These are phyloP conservation scores for Podaxis rugospora DNA, from an alignment of 768 basidiomycete species.

Conservation along the genomic window DNA sequence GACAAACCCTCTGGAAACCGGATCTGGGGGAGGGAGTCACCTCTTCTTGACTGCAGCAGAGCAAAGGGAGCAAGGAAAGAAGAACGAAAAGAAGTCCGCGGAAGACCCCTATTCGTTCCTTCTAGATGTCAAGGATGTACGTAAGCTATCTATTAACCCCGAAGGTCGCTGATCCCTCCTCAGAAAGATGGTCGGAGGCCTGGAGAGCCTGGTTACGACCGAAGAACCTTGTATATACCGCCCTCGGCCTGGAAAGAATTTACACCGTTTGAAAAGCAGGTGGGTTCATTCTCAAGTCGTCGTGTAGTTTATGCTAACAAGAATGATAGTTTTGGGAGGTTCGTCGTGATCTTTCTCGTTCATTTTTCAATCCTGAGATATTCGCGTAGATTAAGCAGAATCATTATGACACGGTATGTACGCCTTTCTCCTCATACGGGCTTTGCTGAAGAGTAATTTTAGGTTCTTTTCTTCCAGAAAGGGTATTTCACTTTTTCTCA, in stretches of 20 bases:
- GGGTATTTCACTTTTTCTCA: constrained; percentile 46
- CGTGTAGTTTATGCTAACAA: not conserved
- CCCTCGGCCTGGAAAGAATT: constrained; percentile 72
- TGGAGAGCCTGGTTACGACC: constrained; percentile 85
- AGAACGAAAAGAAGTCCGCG: constrained; percentile 74
- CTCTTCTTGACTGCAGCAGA: constrained; percentile 84
- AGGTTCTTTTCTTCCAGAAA: constrained; percentile 98
- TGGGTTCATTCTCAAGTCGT: constrained; percentile 18
- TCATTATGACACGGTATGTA: constrained; percentile 84
- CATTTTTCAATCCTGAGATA: constrained; percentile 1
- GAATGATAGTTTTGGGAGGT: constrained; percentile 68
- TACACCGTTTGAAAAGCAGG: constrained; percentile 95
- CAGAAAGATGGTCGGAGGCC: constrained; percentile 81
- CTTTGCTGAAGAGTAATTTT: constrained; percentile 15
- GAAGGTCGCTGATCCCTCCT: constrained; percentile 6
- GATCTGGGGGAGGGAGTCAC: constrained; percentile 23
- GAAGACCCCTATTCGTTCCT: constrained; percentile 81
- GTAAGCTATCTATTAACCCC: constrained; percentile 16
- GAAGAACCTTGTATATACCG: constrained; percentile 82
- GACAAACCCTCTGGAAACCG: constrained; percentile 15
- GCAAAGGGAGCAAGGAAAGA: constrained; percentile 66
- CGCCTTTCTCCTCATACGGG: constrained; percentile 3
- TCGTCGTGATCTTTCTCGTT: constrained; percentile 18
- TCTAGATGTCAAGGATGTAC: constrained; percentile 64
- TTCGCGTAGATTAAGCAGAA: constrained; percentile 83